These are phyloP conservation scores for Saccharomyces cerevisiae DNA, from an alignment of 805 yeast species.

Conservation along the genomic window DNA sequence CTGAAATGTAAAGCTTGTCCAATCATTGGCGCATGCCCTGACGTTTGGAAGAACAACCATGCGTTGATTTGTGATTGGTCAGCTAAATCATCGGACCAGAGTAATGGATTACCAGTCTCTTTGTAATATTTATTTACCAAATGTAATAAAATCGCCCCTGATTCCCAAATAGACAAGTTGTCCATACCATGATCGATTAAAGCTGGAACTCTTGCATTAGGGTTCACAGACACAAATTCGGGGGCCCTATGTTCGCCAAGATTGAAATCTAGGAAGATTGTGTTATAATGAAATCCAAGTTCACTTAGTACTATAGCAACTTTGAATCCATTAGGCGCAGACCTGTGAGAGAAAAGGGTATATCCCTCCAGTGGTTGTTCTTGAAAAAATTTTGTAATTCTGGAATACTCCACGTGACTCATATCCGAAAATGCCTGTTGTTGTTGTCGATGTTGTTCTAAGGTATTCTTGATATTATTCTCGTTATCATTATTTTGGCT, in stretches of 20 bases:
- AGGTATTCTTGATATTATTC: constrained; percentile 17
- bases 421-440: constrained; percentile 30
- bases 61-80: constrained; percentile 80
- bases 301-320: constrained; percentile 87
- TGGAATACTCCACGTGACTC: constrained; percentile 38
- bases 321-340: constrained; percentile 94
- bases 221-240: constrained; percentile 86
- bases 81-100: constrained; percentile 65
- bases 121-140: constrained; percentile 59
- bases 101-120: constrained; percentile 58
- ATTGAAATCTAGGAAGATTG: constrained; percentile 79
- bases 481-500: constrained; percentile 1
- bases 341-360: constrained; percentile 74
- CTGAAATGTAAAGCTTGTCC: constrained; percentile 94
- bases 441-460: constrained; percentile 3
- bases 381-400: constrained; percentile 64
- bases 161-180: constrained; percentile 84
- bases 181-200: constrained; percentile 79
- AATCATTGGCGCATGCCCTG: constrained; percentile 98
- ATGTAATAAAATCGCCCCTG: constrained; percentile 84
- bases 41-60: constrained; percentile 91
- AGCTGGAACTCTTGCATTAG: constrained; percentile 94
- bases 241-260: constrained; percentile 89
- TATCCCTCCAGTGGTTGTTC: constrained; percentile 75
- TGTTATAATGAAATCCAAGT: constrained; percentile 66